phyloP scores from a whole-genome alignment of 2,329 filamentous ascomycete genomes.

The Claviceps digitariae region DNA sequence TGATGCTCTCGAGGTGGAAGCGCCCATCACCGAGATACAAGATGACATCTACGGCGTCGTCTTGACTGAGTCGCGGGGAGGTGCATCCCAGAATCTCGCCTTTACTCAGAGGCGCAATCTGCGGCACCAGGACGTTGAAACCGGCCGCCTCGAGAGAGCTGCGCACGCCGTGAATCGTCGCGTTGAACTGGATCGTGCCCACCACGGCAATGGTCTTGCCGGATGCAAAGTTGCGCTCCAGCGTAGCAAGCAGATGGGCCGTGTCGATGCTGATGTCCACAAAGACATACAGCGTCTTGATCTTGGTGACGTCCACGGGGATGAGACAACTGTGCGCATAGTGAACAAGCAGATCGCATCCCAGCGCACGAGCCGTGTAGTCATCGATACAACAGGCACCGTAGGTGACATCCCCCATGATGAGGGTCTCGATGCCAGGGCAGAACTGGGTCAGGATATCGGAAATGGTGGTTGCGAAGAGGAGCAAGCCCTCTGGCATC shows the following conservation, averaged over 20 bases:
- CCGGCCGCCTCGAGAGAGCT: conserved; percentile 68
- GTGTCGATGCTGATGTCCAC: conserved; percentile 96
- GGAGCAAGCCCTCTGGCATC: conserved; percentile 85
- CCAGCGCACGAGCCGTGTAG: conserved; percentile 86
- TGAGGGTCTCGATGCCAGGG: conserved; percentile 77
- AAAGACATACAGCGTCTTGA: conserved; percentile 95
- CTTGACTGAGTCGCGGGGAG: conserved; percentile 54
- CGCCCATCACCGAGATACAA: conserved; percentile 85
- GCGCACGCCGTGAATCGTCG: conserved; percentile 78
- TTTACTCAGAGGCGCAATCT: conserved; percentile 84
- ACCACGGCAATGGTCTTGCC: conserved; percentile 86
- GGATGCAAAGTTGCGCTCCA: conserved; percentile 75
- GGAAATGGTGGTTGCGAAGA: conserved; percentile 95
- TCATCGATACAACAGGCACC: conserved; percentile 98
- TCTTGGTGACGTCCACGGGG: conserved; percentile 89
- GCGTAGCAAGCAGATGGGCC: conserved; percentile 68
- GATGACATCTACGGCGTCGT: conserved; percentile 56
- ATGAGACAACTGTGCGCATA: conserved; percentile 96
- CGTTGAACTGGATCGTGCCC: conserved; percentile 97
- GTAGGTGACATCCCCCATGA: conserved; percentile 99
- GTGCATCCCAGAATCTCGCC: conserved; percentile 98
- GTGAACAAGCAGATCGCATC: conserved; percentile 88
- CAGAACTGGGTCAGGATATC: conserved; percentile 95
- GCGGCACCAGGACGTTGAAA: conserved; percentile 75
- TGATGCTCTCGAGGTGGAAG: conserved; percentile 94